Base-by-base conservation (phyloP, 768 basidiomycete genomes). In the Lactarius akahatsu region DNA sequence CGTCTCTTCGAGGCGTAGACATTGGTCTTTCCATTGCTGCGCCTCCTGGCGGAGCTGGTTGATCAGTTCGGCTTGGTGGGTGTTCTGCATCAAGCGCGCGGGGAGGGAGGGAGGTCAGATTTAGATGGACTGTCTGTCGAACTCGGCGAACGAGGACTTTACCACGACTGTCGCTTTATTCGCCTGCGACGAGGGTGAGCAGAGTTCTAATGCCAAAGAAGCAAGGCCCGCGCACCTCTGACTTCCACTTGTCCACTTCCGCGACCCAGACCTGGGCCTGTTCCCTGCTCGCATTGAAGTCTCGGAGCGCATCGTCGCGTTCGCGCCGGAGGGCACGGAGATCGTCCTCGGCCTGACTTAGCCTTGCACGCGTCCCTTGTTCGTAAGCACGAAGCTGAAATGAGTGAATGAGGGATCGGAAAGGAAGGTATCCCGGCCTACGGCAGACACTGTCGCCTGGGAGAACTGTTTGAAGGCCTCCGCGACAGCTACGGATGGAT, bases 1-100 rank as follows among this genome's bases (percentile, higher is more conserved):
- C 1, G 80, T 75, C 61, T 83, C 82, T 60, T 82, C 81, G 34
- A 80, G 74, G 34, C 81, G 80, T 26, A 78, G 72, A 58, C 80
- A 79, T 71, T 91, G 90, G 59, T 87, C 85, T 74, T 90, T 90
- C 88, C 89, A 90, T 61, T 91, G 88, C 0, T 76, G 77, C 0
- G 84, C 79, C 73, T 92, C 89, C 58, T 87, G 81, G 30, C 85
- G 83, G 36, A 91, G 79, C 62, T 85, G 86, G 1, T 80, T 73
- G 61, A 89, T 85, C 7, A 84, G 84, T 58, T 88, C 85, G 16
- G 79, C 77, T 69, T 89, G 85, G 71, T 87, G 85, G 9, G 80
- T 75, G 59, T 85, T 80, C 89, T 89, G 62, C 20, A 41, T 41
- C 28, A 38, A 13, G 38, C n/a, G 54, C 15, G 32, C 52, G 40